Evolutionary conservation across 768 basidiomycete genomes (phyloP).

Genomic region (Brasilioporus rufonigricans): DNA sequence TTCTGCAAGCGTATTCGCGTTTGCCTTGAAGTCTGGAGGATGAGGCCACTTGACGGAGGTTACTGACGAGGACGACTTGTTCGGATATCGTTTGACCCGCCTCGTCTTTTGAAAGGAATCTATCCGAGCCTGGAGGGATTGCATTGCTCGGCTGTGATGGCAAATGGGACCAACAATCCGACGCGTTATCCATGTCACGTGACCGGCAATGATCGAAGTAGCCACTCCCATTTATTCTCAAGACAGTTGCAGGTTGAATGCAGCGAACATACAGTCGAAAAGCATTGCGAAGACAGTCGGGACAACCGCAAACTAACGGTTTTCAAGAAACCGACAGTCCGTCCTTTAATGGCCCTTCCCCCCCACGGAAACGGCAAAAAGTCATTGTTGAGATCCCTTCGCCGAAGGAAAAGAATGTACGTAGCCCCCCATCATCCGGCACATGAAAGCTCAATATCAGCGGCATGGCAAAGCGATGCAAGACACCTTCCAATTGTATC

Average conservation of each 20-base stretch:
- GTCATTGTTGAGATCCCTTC: slow-evolving; percentile 31
- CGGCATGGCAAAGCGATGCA: background rate
- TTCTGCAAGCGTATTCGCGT: slow-evolving; percentile 71
- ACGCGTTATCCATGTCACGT: background rate
- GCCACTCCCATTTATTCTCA: too few species aligned
- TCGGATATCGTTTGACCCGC: slow-evolving; percentile 51
- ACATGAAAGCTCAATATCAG: background rate
- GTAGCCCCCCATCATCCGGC: background rate
- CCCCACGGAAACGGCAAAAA: slow-evolving; percentile 32
- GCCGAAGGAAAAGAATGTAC: background rate
- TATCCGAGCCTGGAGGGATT: slow-evolving; percentile 54
- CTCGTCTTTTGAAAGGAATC: slow-evolving; percentile 67
- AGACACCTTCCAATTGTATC: background rate
- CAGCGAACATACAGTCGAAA: slow-evolving; percentile 37
- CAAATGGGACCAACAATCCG: too few species aligned
- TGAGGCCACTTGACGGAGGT: slow-evolving; percentile 78
- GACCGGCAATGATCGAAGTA: background rate
- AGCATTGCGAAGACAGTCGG: slow-evolving; percentile 13
- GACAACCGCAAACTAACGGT: background rate
- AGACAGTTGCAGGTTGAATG: slow-evolving; percentile 19
- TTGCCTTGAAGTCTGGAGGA: slow-evolving; percentile 59
- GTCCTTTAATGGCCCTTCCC: slow-evolving; percentile 1
- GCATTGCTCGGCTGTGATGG: slow-evolving; percentile 34
- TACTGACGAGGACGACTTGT: slow-evolving; percentile 44
- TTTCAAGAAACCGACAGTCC: background rate